phyloP scores from a whole-genome alignment of 306 rosid genomes.

The Ziziphus jujuba region DNA sequence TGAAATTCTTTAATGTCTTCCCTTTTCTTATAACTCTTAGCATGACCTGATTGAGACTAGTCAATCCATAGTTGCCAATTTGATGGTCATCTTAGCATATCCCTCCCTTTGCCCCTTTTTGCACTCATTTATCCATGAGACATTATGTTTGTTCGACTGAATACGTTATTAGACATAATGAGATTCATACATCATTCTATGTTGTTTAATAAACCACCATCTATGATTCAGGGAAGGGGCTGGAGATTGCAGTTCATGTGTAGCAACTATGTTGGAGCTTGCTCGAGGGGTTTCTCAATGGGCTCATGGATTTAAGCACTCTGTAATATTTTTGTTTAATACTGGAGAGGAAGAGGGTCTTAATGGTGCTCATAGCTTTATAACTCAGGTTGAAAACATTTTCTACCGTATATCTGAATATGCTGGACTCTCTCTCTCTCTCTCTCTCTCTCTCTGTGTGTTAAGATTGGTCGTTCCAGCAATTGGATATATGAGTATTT shows the following conservation, averaged over 20 bases:
- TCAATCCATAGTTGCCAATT: slow-evolving; percentile 6
- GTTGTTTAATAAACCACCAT: slow-evolving; percentile 22
- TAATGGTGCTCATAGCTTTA: slow-evolving; percentile 94
- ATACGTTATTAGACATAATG: background rate
- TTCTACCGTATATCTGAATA: slow-evolving; percentile 14
- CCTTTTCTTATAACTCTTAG: background rate
- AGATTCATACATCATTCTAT: background rate
- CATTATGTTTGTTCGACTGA: slow-evolving; percentile 5
- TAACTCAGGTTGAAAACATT: slow-evolving; percentile 74
- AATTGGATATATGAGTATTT: background rate
- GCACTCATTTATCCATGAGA: background rate
- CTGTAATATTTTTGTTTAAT: slow-evolving; percentile 86
- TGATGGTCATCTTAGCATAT: slow-evolving; percentile 1
- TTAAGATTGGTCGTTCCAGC: background rate
- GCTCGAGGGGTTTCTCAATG: slow-evolving; percentile 96
- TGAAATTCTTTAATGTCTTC: background rate
- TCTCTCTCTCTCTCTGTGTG: background rate
- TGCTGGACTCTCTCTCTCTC: slow-evolving; percentile 8
- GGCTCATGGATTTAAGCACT: slow-evolving; percentile 89
- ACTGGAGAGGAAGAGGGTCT: slow-evolving; percentile 99
- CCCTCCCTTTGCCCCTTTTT: background rate
- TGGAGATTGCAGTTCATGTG: slow-evolving; percentile 96
- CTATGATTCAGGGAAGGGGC: slow-evolving; percentile 85
- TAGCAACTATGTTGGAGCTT: slow-evolving; percentile 93
- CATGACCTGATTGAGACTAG: slow-evolving; percentile 8